Conservation (phyloP, 2,329 filamentous ascomycete genomes). For the Paraphoma sp. region DNA sequence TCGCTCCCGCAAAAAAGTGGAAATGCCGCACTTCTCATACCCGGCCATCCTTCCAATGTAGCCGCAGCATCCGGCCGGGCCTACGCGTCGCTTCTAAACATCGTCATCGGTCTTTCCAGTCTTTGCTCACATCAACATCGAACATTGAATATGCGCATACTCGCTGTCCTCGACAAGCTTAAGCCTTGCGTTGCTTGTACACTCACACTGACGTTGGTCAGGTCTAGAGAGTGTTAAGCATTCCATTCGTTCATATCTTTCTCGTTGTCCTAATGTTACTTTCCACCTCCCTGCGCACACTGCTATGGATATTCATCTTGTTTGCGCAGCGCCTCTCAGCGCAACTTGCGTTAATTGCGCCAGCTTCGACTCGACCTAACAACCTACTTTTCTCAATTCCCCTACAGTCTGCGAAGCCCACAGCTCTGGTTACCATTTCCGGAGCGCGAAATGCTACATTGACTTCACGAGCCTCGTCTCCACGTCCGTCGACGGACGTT, state of each 20-base stretch:
- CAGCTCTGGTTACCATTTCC: constrained; percentile 1
- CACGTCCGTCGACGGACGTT: constrained; percentile 14
- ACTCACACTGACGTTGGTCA: not conserved
- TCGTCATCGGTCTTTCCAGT: constrained; percentile 25
- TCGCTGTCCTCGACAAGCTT: not conserved
- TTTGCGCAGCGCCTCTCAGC: not conserved
- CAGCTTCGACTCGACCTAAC: not conserved
- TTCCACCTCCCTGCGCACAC: not conserved
- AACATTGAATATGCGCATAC: not conserved
- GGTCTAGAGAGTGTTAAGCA: constrained; percentile 5
- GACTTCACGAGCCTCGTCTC: constrained; percentile 11
- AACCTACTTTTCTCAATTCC: not conserved
- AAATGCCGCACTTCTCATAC: not conserved
- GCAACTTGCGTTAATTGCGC: not conserved
- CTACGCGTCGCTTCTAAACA: constrained; percentile 16
- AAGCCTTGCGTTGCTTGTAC: not conserved
- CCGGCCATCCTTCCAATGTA: not conserved
- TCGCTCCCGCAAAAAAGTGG: not conserved
- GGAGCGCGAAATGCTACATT: constrained; percentile 18
- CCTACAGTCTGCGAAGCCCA: not conserved
- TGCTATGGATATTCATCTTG: not conserved
- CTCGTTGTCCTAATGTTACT: not conserved
- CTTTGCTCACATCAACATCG: not conserved
- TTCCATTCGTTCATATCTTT: not conserved
- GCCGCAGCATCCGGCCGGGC: constrained; percentile 12